Conservation (phyloP, 2,329 filamentous ascomycete genomes). For the Alternaria angustiovoidea region DNA sequence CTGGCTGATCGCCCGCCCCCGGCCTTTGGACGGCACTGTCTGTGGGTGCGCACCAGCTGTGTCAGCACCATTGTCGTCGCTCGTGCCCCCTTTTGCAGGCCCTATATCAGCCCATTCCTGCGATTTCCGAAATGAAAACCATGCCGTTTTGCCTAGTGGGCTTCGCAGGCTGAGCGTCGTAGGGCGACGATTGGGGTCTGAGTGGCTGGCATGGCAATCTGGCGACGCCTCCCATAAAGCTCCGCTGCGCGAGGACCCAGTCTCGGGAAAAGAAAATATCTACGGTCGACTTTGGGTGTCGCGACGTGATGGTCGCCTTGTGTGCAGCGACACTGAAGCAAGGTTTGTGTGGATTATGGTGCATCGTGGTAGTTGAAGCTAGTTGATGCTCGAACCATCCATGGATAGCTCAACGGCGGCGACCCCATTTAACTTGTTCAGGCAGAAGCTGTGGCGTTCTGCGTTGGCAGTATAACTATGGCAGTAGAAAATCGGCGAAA, state of each 20-base stretch:
- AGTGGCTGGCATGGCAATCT: constrained; percentile 20
- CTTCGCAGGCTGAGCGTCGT: constrained; percentile 26
- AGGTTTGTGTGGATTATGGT: neutral
- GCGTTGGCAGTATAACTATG: neutral
- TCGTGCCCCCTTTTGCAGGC: constrained; percentile 17
- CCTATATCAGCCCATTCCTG: constrained; percentile 14
- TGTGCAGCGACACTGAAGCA: neutral
- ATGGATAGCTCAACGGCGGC: neutral
- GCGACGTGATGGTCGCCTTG: constrained; percentile 1
- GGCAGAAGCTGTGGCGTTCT: constrained; percentile 1
- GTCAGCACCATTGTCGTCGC: constrained; percentile 10
- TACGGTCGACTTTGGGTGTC: neutral
- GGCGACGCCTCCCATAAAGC: constrained; percentile 21
- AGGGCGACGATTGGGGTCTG: constrained; percentile 24
- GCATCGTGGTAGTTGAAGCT: neutral
- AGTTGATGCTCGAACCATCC: constrained; percentile 1
- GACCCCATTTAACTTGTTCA: neutral
- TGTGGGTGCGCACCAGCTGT: constrained; percentile 4
- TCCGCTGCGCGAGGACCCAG: constrained; percentile 23
- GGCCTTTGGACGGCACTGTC: constrained; percentile 1
- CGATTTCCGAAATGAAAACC: neutral
- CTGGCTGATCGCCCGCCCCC: constrained; percentile 32
- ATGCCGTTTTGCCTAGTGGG: neutral
- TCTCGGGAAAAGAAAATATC: constrained; percentile 1
- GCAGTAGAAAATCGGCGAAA: constrained; percentile 8